Percentiles rank a stretch among this genome's conserved stretches.
Conservation (phyloP, 2,329 filamentous ascomycete species). For the Neopestalotiopsis clavispora region DNA sequence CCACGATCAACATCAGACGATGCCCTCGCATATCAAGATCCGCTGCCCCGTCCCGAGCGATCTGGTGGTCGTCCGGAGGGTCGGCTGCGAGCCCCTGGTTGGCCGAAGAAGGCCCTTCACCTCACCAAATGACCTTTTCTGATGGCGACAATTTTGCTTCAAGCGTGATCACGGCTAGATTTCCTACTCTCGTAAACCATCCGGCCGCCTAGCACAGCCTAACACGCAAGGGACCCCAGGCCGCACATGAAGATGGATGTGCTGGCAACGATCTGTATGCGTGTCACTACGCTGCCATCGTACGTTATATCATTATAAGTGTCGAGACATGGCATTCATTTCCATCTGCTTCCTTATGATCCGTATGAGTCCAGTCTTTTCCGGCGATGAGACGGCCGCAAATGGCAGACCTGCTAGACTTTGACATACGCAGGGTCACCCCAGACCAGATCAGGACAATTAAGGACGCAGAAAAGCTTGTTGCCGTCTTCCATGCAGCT, state of each 20-base stretch:
- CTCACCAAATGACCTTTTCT: not conserved
- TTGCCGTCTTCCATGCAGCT: conserved; percentile 4
- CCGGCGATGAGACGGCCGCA: not conserved
- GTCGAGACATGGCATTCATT: not conserved
- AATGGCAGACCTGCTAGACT: conserved; percentile 1
- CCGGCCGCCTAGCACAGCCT: not conserved
- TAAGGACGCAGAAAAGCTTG: not conserved
- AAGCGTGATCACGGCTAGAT: not conserved
- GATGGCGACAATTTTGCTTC: not conserved
- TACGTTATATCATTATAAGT: not conserved
- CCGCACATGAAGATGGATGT: not conserved
- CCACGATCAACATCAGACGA: not conserved
- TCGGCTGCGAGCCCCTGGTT: not conserved
- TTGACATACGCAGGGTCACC: not conserved
- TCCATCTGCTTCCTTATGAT: too few relatives aligned
- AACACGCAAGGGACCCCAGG: not conserved
- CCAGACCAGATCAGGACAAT: conserved; percentile 3
- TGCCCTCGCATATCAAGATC: not conserved
- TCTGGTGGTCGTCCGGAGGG: not conserved
- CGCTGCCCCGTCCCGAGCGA: not conserved
- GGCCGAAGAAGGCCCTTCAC: not conserved
- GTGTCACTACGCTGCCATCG: not conserved
- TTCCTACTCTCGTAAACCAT: not conserved
- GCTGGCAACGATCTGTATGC: not conserved
- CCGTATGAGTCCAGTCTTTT: not conserved